Conservation (phyloP, 2,329 filamentous ascomycete genomes). For the Epichloe coenophiala region DNA sequence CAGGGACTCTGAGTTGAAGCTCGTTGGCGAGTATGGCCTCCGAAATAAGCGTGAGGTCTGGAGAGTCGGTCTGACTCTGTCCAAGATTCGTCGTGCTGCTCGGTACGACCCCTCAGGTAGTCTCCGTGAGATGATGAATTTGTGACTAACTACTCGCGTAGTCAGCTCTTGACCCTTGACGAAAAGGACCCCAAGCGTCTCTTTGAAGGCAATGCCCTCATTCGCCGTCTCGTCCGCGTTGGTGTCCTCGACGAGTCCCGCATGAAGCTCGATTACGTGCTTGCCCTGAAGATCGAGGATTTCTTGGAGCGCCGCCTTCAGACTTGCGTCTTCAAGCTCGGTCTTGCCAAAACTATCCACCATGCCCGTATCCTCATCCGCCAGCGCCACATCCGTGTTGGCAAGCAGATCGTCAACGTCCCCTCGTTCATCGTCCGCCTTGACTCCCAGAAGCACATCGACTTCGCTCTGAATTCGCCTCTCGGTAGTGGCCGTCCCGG, state of each 20-base stretch:
- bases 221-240: conserved; percentile 98
- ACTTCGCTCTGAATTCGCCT: conserved; percentile 94
- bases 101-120: conserved; percentile 47
- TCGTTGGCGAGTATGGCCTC: conserved; percentile 98
- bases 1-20: conserved; percentile 99
- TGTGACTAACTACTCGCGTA: conserved; percentile 26
- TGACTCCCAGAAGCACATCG: conserved; percentile 99
- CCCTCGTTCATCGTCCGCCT: conserved; percentile 99
- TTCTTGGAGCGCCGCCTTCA: conserved; percentile 99
- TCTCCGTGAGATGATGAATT: neutral
- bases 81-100: conserved; percentile 99
- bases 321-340: conserved; percentile 99
- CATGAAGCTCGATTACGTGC: conserved; percentile 99
- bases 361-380: conserved; percentile 99
- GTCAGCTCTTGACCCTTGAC: conserved; percentile 98
- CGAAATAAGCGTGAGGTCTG: conserved; percentile 99
- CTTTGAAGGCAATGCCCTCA: conserved; percentile 99
- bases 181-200: conserved; percentile 99
- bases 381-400: conserved; percentile 98
- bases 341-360: conserved; percentile 99
- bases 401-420: conserved; percentile 99
- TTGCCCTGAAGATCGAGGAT: conserved; percentile 98
- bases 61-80: conserved; percentile 98
- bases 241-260: conserved; percentile 99
- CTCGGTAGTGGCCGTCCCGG: conserved; percentile 95